These are phyloP conservation scores for Lanmaoa pseudosensibilis DNA, from an alignment of 768 basidiomycete genomes.

Conservation along the genomic window DNA sequence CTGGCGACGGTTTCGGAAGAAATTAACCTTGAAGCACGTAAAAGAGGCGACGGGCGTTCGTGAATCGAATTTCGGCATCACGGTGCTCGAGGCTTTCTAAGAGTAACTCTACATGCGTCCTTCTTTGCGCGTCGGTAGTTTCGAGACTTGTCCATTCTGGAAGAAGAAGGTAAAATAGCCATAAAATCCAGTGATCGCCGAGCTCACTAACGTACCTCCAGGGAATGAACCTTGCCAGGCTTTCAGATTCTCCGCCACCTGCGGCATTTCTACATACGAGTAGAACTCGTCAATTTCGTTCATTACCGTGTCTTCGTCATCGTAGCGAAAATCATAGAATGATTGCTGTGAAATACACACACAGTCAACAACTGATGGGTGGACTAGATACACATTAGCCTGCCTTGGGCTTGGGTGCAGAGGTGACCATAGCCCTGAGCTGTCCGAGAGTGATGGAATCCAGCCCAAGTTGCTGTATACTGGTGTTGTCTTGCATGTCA, in stretches of 20 bases:
- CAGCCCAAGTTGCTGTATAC: conserved; percentile 43
- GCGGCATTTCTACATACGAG: conserved; percentile 93
- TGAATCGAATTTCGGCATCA: conserved; percentile 80
- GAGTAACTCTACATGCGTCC: conserved; percentile 72
- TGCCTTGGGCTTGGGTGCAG: conserved; percentile 76
- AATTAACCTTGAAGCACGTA: conserved; percentile 86
- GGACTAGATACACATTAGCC: conserved; percentile 19
- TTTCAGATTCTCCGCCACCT: conserved; percentile 82
- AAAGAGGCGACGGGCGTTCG: conserved; percentile 81
- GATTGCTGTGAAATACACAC: conserved; percentile 58
- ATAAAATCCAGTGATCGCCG: background rate
- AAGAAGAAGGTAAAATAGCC: background rate
- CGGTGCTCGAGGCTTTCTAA: conserved; percentile 88
- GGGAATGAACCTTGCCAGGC: conserved; percentile 85
- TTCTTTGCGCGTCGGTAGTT: conserved; percentile 58
- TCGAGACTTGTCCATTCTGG: conserved; percentile 75
- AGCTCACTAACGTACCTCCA: conserved; percentile 52
- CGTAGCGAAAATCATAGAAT: conserved; percentile 89
- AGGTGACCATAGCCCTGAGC: conserved; percentile 68
- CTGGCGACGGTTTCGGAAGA: background rate
- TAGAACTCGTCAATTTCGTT: conserved; percentile 98
- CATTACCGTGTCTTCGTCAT: conserved; percentile 94
- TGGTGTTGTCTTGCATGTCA: conserved; percentile 34
- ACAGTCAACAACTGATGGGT: conserved; percentile 19
- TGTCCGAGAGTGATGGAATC: conserved; percentile 83